Base-by-base conservation (phyloP, 768 basidiomycete genomes). In the Sporobolomyces phaffii region DNA sequence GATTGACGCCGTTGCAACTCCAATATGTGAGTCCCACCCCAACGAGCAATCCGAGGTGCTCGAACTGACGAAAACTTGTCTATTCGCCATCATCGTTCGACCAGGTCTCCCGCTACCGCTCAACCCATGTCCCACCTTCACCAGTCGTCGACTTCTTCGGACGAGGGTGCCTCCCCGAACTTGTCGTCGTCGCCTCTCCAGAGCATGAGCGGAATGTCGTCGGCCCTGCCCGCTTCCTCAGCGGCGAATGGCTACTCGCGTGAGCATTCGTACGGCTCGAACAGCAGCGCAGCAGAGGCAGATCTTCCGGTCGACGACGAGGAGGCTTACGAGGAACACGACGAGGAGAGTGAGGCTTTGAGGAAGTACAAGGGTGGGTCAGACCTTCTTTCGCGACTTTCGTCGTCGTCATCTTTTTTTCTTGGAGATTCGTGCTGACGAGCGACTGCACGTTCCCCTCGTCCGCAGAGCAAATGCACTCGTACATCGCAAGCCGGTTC, bases 321-420 rank as follows among this genome's bases (percentile, higher is more conserved):
- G 24, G 33, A 57, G 43, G 40, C 26, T 2, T 28, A 28, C 43
- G 41, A 61, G 14, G 41, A 43, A 20, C 41, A 50, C 5, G 63
- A 45, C 26, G 48, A 62, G 15, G 18, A 56, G 9, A 56, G 54
- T 49, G 68, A 65, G 24, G 63, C 68, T 0, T 24, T 70, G 1
- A 58, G 10, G 49, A 40, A 28, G 29, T 70, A 65, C 60, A 62
- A 61, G 33, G 44, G 68, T 70, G 36, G 29, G 68, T 56, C 24
- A n/a, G n/a, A n/a, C n/a, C n/a, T n/a, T n/a, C n/a, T n/a, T n/a
- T n/a, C n/a, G n/a, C n/a, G n/a, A n/a, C n/a, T n/a, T n/a, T n/a
- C n/a, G 8, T 44, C 26, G 15, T 43, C n/a, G 8, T 26, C 26
- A n/a, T 28, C n/a, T 18, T 41, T 31, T 20, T 24, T 20, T 34